Evolutionary conservation across 2,329 filamentous ascomycete genomes (phyloP), one percentile per base, ranked within the genome.

Genomic region (Aspergillus fischeri): DNA sequence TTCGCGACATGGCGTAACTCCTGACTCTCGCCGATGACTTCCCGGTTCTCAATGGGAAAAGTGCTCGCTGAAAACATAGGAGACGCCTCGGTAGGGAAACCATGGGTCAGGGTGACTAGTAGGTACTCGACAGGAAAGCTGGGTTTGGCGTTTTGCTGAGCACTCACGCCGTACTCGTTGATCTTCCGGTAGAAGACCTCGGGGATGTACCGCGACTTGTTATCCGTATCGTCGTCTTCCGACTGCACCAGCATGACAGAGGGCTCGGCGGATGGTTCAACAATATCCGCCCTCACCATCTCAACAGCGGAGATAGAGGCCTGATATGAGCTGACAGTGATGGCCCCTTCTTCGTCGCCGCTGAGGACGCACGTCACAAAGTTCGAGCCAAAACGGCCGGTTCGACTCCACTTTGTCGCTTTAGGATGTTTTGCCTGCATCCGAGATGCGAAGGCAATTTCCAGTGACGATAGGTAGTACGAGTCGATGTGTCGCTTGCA

Each of bases 401-500:
- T 95, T 68, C 97, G 92, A 72, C 93, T 96, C 93, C 94, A 99
- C 74, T 97, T 97, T 8, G 91, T 94, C 20, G 91, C 81, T 67
- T 95, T 93, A 0, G 93, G 92, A 65, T 96, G 85, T 68, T 90
- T 87, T 7, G 91, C 91, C 75, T 99, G 94, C 60, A 95, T 82
- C 50, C 92, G 86, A 21, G 94, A 88, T 1, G 92, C 90, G 73
- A 97, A 97, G 62, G 86, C 86, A 59, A 97, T 88, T 74, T 99
- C 94, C 11, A 96, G 84, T 0, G 94, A 97, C 0, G 92, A 92
- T 10, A 99, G 83, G 72, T 88, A 97, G 77, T 96, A 96, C 0
- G 93, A 97, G 74, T 97, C 93, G 54, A 91, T 88, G 72, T 99
- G 94, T 58, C 94, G 87, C 76, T 96, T 97, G 84, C 94, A 99